phyloP scores from a whole-genome alignment of 2,329 filamentous ascomycete species.

The Berkeleyomyces rouxiae region DNA sequence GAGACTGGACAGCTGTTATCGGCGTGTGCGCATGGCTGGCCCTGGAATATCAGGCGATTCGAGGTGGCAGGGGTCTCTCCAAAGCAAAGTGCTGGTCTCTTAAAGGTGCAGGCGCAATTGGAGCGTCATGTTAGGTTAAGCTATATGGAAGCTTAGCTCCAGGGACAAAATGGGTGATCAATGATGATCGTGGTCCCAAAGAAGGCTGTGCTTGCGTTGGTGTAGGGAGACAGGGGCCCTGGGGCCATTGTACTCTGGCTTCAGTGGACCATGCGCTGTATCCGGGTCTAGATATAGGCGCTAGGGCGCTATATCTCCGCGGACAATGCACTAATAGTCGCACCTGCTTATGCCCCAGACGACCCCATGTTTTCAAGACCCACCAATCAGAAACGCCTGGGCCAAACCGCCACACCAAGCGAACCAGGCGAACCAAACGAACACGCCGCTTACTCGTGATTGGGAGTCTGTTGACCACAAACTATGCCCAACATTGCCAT shows the following conservation, averaged over 20 bases:
- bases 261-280: background rate
- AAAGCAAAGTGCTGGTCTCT: background rate
- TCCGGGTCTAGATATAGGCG: background rate
- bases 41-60: background rate
- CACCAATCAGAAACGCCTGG: background rate
- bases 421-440: background rate
- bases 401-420: background rate
- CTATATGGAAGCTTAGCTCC: background rate
- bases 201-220: background rate
- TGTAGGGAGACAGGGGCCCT: background rate
- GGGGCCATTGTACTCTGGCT: background rate
- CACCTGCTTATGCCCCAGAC: background rate
- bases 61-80: background rate
- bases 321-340: background rate
- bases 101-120: background rate
- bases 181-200: background rate
- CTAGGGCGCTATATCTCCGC: background rate
- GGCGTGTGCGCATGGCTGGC: background rate
- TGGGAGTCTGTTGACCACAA: background rate
- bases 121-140: background rate
- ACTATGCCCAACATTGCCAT: background rate
- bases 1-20: background rate
- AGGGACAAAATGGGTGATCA: background rate
- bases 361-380: background rate
- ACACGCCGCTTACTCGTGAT: slow-evolving; percentile 3